Conservation (phyloP, 805 yeast genomes). For the Cyberlindnera nakhonratchasimensis region DNA sequence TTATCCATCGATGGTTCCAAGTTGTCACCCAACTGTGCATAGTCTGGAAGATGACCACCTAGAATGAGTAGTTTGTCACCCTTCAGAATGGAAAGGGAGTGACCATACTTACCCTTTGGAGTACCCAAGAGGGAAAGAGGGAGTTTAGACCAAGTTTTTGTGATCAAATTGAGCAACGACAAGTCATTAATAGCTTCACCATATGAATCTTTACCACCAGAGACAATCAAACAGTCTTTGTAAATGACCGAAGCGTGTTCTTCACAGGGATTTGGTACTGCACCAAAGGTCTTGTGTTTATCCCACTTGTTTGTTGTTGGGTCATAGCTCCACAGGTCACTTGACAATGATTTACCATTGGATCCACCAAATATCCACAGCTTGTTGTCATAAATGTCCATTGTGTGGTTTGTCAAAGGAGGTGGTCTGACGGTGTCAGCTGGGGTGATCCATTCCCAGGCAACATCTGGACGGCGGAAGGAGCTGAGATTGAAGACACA, state of each 20-base stretch:
- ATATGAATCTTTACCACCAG: slow-evolving; percentile 82
- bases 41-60: slow-evolving; percentile 89
- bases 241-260: slow-evolving; percentile 86
- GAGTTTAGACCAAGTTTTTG: slow-evolving; percentile 70
- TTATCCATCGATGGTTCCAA: slow-evolving; percentile 50
- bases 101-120: slow-evolving; percentile 81
- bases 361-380: slow-evolving; percentile 93
- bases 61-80: slow-evolving; percentile 71
- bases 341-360: slow-evolving; percentile 63
- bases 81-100: slow-evolving; percentile 69
- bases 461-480: slow-evolving; percentile 76
- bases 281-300: slow-evolving; percentile 63
- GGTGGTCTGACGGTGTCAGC: slow-evolving; percentile 58
- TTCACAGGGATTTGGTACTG: slow-evolving; percentile 76
- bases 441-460: slow-evolving; percentile 75
- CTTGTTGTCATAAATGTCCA: slow-evolving; percentile 74
- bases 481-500: slow-evolving; percentile 83
- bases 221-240: slow-evolving; percentile 73
- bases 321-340: slow-evolving; percentile 80
- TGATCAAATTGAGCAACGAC: slow-evolving; percentile 70
- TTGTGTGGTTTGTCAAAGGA: slow-evolving; percentile 86
- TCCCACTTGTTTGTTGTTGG: slow-evolving; percentile 68
- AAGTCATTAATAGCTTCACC: slow-evolving; percentile 67
- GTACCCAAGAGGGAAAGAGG: slow-evolving; percentile 51
- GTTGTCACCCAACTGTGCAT: slow-evolving; percentile 47